Evolutionary conservation across 2,329 filamentous ascomycete species (phyloP).

Genomic region (Aureobasidium vineae): DNA sequence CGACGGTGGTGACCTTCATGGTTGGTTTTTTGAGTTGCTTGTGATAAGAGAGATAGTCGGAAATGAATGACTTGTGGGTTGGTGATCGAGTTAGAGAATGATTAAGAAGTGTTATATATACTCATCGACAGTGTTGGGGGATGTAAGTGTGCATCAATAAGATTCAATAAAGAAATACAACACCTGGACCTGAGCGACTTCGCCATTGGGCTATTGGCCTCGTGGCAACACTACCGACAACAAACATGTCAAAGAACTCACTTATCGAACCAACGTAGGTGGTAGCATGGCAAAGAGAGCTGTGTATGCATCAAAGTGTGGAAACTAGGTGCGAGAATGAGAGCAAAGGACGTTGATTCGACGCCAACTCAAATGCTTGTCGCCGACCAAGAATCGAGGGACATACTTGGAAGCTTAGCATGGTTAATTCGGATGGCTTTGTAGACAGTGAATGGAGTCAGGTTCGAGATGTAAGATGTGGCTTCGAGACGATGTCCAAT

Average conservation of each 20-base stretch:
- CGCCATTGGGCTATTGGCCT: slow-evolving; percentile 11
- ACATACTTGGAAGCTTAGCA: neutral
- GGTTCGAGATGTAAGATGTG: slow-evolving; percentile 1
- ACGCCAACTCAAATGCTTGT: neutral
- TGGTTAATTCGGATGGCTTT: slow-evolving; percentile 1
- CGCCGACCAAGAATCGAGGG: slow-evolving; percentile 17
- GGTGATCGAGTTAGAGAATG: slow-evolving; percentile 30
- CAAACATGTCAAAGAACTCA: slow-evolving; percentile 9
- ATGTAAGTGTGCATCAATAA: slow-evolving; percentile 30
- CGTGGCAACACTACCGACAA: slow-evolving; percentile 1
- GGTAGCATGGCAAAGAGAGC: slow-evolving; percentile 8
- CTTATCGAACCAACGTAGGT: neutral
- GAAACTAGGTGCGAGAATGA: slow-evolving; percentile 7
- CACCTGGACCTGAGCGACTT: slow-evolving; percentile 11
- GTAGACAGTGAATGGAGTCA: slow-evolving; percentile 5
- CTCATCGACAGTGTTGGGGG: slow-evolving; percentile 12
- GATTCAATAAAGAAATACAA: slow-evolving; percentile 19
- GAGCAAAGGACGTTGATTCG: neutral
- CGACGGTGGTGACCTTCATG: slow-evolving; percentile 35
- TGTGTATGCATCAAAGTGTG: neutral
- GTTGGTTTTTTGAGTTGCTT: slow-evolving; percentile 45
- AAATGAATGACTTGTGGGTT: slow-evolving; percentile 35
- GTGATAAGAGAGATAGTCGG: slow-evolving; percentile 23
- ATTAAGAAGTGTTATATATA: slow-evolving; percentile 11
- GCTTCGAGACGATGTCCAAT: slow-evolving; percentile 25